Evolutionary conservation across 2,329 filamentous ascomycete species (phyloP).

Genomic region (Leptographium flavum): DNA sequence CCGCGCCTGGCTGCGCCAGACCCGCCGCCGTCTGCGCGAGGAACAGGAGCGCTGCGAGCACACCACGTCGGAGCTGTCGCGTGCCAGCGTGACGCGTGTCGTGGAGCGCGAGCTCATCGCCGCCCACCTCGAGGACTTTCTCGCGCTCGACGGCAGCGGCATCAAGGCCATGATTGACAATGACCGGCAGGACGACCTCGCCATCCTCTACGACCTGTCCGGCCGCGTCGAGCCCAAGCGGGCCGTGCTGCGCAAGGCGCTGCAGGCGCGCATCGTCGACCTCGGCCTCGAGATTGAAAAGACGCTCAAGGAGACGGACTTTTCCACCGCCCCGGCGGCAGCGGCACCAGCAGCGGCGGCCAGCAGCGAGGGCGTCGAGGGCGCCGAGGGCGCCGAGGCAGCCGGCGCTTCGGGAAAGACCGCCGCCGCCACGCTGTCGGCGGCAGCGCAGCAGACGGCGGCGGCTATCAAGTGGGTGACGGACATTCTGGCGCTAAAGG

Average conservation of each 20-base stretch:
- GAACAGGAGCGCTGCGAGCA: slow-evolving; percentile 73
- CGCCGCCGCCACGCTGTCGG: slow-evolving; percentile 36
- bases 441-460: slow-evolving; percentile 64
- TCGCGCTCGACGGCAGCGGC: slow-evolving; percentile 73
- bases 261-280: slow-evolving; percentile 64
- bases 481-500: slow-evolving; percentile 72
- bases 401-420: slow-evolving; percentile 16
- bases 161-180: slow-evolving; percentile 86
- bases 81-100: slow-evolving; percentile 58
- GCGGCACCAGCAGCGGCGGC: slow-evolving; percentile 16
- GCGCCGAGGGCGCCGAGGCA: neutral
- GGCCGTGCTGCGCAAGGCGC: slow-evolving; percentile 48
- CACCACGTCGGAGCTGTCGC: slow-evolving; percentile 60
- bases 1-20: slow-evolving; percentile 65
- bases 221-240: slow-evolving; percentile 64
- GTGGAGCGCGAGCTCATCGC: slow-evolving; percentile 71
- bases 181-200: slow-evolving; percentile 62
- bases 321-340: slow-evolving; percentile 23
- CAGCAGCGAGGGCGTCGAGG: slow-evolving; percentile 12
- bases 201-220: slow-evolving; percentile 70
- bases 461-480: slow-evolving; percentile 93
- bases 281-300: slow-evolving; percentile 76
- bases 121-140: slow-evolving; percentile 64
- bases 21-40: slow-evolving; percentile 59
- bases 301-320: slow-evolving; percentile 39